Conservation (phyloP, 129 eudicot species). For the Pulicaria dysenterica region DNA sequence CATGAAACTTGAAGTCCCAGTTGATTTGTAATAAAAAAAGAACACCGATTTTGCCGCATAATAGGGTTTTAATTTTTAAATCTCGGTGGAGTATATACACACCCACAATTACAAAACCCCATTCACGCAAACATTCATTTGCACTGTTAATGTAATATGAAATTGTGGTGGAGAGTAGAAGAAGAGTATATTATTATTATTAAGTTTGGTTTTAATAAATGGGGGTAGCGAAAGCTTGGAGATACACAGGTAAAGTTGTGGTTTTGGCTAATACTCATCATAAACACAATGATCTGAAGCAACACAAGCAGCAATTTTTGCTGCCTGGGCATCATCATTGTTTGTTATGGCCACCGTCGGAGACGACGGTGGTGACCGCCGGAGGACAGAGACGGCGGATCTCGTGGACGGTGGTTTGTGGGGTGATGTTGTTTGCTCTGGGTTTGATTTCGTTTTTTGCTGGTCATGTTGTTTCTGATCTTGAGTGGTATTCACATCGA, state of each 20-base stretch:
- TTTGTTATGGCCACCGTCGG: slow-evolving; percentile 46
- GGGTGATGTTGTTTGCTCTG: slow-evolving; percentile 67
- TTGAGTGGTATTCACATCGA: slow-evolving; percentile 72
- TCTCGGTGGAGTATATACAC: not conserved
- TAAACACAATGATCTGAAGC: slow-evolving; percentile 27
- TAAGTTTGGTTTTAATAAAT: slow-evolving; percentile 11
- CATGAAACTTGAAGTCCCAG: slow-evolving; percentile 15
- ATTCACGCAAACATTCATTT: slow-evolving; percentile 14
- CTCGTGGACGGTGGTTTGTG: slow-evolving; percentile 83
- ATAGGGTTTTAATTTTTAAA: not conserved
- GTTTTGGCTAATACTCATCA: slow-evolving; percentile 34
- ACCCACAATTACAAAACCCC: slow-evolving; percentile 2
- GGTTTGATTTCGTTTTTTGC: slow-evolving; percentile 74
- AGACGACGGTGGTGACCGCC: slow-evolving; percentile 28
- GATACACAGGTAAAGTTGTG: slow-evolving; percentile 42
- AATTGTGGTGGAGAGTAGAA: slow-evolving; percentile 24
- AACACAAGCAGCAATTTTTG: slow-evolving; percentile 29
- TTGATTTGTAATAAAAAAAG: not conserved
- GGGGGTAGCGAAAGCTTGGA: slow-evolving; percentile 56
- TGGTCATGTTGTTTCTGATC: slow-evolving; percentile 82
- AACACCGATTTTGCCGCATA: slow-evolving; percentile 11
- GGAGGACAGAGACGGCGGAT: slow-evolving; percentile 49
- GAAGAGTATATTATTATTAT: slow-evolving; percentile 1
- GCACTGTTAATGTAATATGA: slow-evolving; percentile 37
- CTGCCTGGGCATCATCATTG: slow-evolving; percentile 37